Evolutionary conservation across 2,329 filamentous ascomycete species (phyloP).

Genomic region (Cladosporium sp.): DNA sequence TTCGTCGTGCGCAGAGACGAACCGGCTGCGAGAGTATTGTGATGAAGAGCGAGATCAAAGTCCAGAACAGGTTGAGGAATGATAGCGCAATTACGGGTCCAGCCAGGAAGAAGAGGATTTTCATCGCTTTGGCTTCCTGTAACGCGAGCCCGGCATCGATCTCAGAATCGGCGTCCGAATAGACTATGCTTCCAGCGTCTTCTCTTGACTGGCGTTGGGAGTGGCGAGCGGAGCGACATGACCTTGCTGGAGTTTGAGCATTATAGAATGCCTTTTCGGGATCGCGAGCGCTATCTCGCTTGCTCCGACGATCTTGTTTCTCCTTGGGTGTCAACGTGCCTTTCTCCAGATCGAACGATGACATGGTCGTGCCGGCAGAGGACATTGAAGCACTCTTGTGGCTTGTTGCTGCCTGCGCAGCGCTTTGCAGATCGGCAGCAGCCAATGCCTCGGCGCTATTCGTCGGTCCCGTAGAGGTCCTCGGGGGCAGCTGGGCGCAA

Average conservation of each 20-base stretch:
- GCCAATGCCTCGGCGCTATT: conserved; percentile 2
- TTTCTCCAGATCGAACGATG: conserved; percentile 31
- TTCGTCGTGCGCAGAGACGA: conserved; percentile 49
- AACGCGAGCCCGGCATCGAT: conserved; percentile 35
- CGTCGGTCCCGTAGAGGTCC: neutral
- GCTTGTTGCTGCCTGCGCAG: neutral
- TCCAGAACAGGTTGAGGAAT: conserved; percentile 51
- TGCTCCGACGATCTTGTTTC: conserved; percentile 15
- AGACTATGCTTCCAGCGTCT: conserved; percentile 16
- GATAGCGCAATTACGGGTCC: conserved; percentile 53
- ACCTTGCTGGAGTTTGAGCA: conserved; percentile 14
- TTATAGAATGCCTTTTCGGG: conserved; percentile 24
- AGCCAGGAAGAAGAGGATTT: conserved; percentile 50
- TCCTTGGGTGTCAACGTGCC: conserved; percentile 14
- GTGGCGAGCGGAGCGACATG: conserved; percentile 7
- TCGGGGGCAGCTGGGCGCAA: conserved; percentile 5
- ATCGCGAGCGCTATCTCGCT: conserved; percentile 17
- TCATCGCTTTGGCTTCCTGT: conserved; percentile 42
- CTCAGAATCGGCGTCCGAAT: conserved; percentile 29
- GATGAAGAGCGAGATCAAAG: conserved; percentile 48
- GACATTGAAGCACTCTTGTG: conserved; percentile 28
- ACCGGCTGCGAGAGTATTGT: conserved; percentile 51
- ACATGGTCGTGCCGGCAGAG: conserved; percentile 24
- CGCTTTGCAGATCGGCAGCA: neutral
- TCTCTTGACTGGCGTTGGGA: conserved; percentile 12